Base-by-base conservation (phyloP, 2,329 filamentous ascomycete species). In the Macrophomina phaseolina region DNA sequence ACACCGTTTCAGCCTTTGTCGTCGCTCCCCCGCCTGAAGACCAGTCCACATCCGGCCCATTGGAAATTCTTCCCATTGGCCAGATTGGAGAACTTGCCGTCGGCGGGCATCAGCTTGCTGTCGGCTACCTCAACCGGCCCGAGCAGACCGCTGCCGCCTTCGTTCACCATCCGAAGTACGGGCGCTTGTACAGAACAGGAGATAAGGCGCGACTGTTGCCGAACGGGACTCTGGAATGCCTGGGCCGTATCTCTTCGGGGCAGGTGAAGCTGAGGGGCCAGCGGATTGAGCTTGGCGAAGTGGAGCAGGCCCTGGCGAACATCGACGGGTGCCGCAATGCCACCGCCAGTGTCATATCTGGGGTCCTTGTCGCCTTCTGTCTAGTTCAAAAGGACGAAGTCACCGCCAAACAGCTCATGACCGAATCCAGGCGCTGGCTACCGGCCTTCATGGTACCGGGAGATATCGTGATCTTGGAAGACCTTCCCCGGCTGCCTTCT, bases 251-350 rank as follows among this genome's bases (percentile, higher is more conserved):
- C 12, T 86, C 87, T 2, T 87, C 88, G 60, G 93, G 92, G 0
- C 94, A 97, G 76, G 89, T 97, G 61, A 97, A 97, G 78, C 83
- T 97, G 7, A 86, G 93, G 64, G 93, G 93, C 1, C 93, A 97
- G 77, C 85, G 93, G 58, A 86, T 96, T 61, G 91, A 95, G 73
- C 85, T 95, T 4, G 91, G 91, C 0, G 92, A 81, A 63, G 74
- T 81, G n/a, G 77, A 80, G 68, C 73, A 79, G 48, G 71, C 71
- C 18, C 71, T 78, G 6, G 68, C 73, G 49, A 77, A 72, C 63
- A 63, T 74, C 8, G 65, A 73, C 30, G 72, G 70, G 9, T 80
- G 92, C 55, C 88, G 89, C 68, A 85, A 85, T 55, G 89, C 88
- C 1, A 85, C 89, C 14, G 91, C 89, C 1, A 83, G 87, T 32